phyloP scores from a whole-genome alignment of 1,284 basidiomycete species.

The Apiotrichum gamsii region DNA sequence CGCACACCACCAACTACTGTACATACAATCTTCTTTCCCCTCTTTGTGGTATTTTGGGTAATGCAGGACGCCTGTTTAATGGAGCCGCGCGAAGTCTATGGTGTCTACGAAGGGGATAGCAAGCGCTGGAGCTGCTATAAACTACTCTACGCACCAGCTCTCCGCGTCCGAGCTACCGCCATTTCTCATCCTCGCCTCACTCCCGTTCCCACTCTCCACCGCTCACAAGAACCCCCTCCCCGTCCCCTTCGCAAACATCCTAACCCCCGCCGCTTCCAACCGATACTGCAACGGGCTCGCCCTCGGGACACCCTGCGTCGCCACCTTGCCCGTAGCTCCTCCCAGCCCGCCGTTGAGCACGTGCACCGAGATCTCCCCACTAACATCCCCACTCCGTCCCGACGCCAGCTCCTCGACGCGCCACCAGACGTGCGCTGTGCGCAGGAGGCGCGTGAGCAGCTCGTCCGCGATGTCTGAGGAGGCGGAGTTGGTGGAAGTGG shows the following conservation, averaged over 20 bases:
- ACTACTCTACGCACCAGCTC: no score
- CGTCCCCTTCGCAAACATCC: constrained; percentile 46
- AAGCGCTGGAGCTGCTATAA: no score
- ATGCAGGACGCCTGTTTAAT: no score
- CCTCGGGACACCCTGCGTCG: neutral
- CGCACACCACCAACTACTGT: neutral
- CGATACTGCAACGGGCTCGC: constrained; percentile 44
- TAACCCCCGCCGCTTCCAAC: constrained; percentile 38
- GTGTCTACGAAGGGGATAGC: no score
- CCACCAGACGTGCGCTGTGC: constrained; percentile 37
- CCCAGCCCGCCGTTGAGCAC: neutral
- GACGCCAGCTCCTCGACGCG: constrained; percentile 34
- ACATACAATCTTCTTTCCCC: no score
- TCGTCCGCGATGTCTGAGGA: constrained; percentile 4
- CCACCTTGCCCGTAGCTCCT: neutral
- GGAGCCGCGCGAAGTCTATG: no score
- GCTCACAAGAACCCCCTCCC: constrained; percentile 47
- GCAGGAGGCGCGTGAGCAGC: constrained; percentile 27
- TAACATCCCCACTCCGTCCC: constrained; percentile 42
- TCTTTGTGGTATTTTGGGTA: no score
- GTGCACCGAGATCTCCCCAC: constrained; percentile 31
- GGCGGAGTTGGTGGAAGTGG: neutral
- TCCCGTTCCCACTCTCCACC: no score
- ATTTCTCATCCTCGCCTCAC: no score
- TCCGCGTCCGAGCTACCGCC: no score